Evolutionary conservation across 495 filamentous ascomycete genomes (phyloP), one percentile per base, ranked within the genome.

Genomic region (Xylaria grammica): DNA sequence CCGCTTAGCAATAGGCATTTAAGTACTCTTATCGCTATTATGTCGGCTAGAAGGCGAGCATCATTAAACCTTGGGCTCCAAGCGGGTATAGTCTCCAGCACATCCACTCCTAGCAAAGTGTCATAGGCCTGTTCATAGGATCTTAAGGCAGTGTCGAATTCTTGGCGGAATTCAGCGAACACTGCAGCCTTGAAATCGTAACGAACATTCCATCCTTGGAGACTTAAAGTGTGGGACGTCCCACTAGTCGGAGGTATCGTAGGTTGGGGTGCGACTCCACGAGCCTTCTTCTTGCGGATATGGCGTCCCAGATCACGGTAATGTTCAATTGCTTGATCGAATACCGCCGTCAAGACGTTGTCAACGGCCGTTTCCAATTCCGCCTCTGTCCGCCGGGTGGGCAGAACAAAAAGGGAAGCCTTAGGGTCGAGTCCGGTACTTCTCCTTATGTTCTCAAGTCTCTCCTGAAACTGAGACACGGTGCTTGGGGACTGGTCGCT

Each of bases 121-220:
- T 95, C 92, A 70, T 97, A 93, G 7, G 92, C 91, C 69, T 87
- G 87, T 68, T 93, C 90, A 66, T 91, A 97, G 58, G 91, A 93
- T 32, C 91, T 85, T 53, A 88, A 79, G 0, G 94, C 93, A 30
- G 84, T 87, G 69, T 97, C 93, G 85, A 94, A 91, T 70, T 97
- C 94, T 71, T 92, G 89, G 13, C 94, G 86, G 65, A 92, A 97
- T 72, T 97, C 93, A 34, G 94, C 92, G 70, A 97, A 91, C 1
- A 96, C 81, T 8, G 91, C 94, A 29, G 92, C 84, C 70, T 97
- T 97, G 78, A 94, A 93, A 69, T 97, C 94, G 72, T 96, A 97
- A 2, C 94, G 89, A 22, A 92, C 87, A 73, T 89, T 92, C 94
- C 94, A 97, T 4, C 90, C 92, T 59, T 91, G 89, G 11, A 87